These are phyloP conservation scores for Sicyos edulis DNA, from an alignment of 306 rosid species.

Conservation along the genomic window DNA sequence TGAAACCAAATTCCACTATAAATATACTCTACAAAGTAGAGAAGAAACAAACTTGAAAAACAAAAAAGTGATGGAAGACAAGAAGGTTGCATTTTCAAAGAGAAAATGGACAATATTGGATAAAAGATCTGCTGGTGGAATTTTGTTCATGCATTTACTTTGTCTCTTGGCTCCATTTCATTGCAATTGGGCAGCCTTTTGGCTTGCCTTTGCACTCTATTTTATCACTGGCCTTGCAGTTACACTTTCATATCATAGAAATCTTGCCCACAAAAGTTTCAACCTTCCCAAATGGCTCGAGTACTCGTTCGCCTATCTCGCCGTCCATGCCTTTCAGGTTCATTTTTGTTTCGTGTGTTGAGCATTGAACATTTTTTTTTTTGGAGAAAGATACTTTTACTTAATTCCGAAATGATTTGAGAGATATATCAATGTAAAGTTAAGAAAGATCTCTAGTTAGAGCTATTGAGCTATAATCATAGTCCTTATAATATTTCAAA, in stretches of 20 bases:
- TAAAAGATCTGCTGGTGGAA: not conserved
- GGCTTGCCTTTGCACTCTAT: slow-evolving; percentile 8
- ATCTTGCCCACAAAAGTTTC: not conserved
- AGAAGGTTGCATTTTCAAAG: not conserved
- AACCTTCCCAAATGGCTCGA: not conserved
- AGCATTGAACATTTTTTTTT: not conserved
- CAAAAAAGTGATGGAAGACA: not conserved
- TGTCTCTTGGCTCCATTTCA: not conserved
- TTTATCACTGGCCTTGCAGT: not conserved
- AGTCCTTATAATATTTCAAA: too few relatives aligned
- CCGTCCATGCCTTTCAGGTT: not conserved
- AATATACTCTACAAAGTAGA: not conserved
- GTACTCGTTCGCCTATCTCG: not conserved
- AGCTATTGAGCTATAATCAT: too few relatives aligned
- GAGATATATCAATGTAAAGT: too few relatives aligned
- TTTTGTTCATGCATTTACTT: not conserved
- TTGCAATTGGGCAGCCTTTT: not conserved
- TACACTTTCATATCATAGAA: not conserved
- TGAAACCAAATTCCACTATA: not conserved
- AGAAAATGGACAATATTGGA: not conserved
- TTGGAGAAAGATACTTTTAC: too few relatives aligned
- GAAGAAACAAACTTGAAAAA: not conserved
- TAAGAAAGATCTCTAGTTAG: too few relatives aligned
- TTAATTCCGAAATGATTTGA: too few relatives aligned
- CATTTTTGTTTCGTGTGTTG: too few relatives aligned